phyloP scores from a whole-genome alignment of 202 grass and related monocot species.

The Miscanthus sacchariflorus region DNA sequence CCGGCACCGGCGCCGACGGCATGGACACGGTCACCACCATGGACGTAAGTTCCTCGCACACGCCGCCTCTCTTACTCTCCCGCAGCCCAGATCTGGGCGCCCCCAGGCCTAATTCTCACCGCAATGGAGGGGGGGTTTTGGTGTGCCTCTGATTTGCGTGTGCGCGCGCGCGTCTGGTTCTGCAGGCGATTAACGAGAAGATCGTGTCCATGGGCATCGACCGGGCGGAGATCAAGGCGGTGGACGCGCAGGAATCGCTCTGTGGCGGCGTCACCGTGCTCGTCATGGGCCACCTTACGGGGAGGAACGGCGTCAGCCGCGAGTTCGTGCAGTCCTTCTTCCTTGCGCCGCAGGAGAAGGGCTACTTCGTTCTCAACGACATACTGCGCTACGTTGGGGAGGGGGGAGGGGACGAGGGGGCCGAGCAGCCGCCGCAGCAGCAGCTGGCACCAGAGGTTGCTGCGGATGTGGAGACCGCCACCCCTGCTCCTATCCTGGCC shows the following conservation, averaged over 20 bases:
- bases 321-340: constrained; percentile 97
- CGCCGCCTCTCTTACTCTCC: background rate
- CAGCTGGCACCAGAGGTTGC: constrained; percentile 13
- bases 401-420: background rate
- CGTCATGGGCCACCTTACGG: constrained; percentile 77
- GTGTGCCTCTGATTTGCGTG: background rate
- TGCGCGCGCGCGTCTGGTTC: too few relatives aligned
- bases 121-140: background rate
- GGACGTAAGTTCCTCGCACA: constrained; percentile 43
- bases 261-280: constrained; percentile 81
- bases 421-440: background rate
- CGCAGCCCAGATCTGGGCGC: constrained; percentile 50
- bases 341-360: constrained; percentile 96
- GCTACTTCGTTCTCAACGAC: constrained; percentile 95
- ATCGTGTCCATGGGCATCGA: constrained; percentile 85
- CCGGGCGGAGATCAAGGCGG: constrained; percentile 81
- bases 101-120: background rate
- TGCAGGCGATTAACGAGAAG: constrained; percentile 89
- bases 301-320: constrained; percentile 52
- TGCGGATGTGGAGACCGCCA: background rate
- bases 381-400: constrained; percentile 66
- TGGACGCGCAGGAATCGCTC: constrained; percentile 88
- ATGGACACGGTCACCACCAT: constrained; percentile 80
- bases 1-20: constrained; percentile 42
- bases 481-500: constrained; percentile 33